Evolutionary conservation across 768 basidiomycete genomes (phyloP).

Genomic region (Leccinum arenicola): DNA sequence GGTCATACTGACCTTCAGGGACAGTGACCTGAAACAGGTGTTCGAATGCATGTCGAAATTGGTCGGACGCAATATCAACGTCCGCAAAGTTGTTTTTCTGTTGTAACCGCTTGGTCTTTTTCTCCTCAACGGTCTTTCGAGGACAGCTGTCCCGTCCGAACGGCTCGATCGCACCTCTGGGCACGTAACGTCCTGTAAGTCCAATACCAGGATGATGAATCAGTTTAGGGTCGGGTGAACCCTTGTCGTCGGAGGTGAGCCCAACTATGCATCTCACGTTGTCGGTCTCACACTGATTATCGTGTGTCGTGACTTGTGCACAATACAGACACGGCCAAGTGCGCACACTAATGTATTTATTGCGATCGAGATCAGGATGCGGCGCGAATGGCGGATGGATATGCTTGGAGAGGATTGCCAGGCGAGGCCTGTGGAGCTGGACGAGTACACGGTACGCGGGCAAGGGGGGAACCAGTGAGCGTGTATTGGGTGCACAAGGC

Average conservation of each 20-base stretch:
- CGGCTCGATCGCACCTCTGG: constrained; percentile 2
- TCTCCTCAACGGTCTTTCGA: no score
- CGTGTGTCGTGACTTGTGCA: constrained; percentile 12
- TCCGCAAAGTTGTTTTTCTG: constrained; percentile 26
- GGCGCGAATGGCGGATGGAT: neutral
- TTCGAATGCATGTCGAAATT: constrained; percentile 28
- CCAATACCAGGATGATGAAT: constrained; percentile 48
- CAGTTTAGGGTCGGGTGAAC: constrained; percentile 40
- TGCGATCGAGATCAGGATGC: neutral
- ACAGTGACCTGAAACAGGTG: constrained; percentile 18
- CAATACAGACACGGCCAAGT: constrained; percentile 41
- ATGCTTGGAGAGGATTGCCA: constrained; percentile 33
- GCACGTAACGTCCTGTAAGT: constrained; percentile 20
- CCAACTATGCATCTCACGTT: neutral
- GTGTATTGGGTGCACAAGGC: no score
- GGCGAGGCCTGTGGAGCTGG: constrained; percentile 31
- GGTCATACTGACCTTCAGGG: neutral
- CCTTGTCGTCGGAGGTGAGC: constrained; percentile 44
- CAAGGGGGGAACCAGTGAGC: no score
- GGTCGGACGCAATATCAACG: constrained; percentile 27
- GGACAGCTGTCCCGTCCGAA: constrained; percentile 3
- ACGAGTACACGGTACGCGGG: constrained; percentile 22
- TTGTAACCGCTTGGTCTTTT: no score
- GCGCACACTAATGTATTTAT: neutral
- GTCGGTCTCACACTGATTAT: neutral